Conservation (phyloP, 2,329 filamentous ascomycete species). For the Fusarium armeniacum region DNA sequence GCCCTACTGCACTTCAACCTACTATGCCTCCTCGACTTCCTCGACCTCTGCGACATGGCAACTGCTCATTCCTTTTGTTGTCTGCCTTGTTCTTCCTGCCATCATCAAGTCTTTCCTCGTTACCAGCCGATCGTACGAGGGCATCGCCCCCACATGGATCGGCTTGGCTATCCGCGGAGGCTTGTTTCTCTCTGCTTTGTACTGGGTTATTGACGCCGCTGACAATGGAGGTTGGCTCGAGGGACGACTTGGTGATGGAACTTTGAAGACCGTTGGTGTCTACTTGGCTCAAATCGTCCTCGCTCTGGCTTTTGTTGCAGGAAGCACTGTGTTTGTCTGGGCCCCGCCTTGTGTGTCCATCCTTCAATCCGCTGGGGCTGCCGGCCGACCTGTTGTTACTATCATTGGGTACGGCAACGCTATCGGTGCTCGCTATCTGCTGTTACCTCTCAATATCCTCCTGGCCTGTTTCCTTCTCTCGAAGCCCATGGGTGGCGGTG, state of each 20-base stretch:
- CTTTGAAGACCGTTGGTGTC: slow-evolving; percentile 80
- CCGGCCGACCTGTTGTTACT: slow-evolving; percentile 72
- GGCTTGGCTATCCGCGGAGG: slow-evolving; percentile 82
- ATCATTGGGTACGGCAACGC: slow-evolving; percentile 93
- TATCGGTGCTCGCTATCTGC: slow-evolving; percentile 90
- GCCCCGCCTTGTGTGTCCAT: slow-evolving; percentile 87
- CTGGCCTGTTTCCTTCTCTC: slow-evolving; percentile 83
- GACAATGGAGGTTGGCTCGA: slow-evolving; percentile 88
- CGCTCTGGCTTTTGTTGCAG: slow-evolving; percentile 84
- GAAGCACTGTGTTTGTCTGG: slow-evolving; percentile 87
- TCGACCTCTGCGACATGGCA: slow-evolving; percentile 96
- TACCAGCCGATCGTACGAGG: slow-evolving; percentile 88
- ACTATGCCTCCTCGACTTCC: slow-evolving; percentile 91
- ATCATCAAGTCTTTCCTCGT: slow-evolving; percentile 84
- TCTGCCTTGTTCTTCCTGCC: slow-evolving; percentile 78
- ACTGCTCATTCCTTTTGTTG: slow-evolving; percentile 81
- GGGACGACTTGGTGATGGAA: slow-evolving; percentile 64
- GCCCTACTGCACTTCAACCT: slow-evolving; percentile 95
- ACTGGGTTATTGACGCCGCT: slow-evolving; percentile 91
- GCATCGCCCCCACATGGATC: slow-evolving; percentile 87
- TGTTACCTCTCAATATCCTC: slow-evolving; percentile 84
- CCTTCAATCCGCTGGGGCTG: slow-evolving; percentile 62
- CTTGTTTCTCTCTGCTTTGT: slow-evolving; percentile 80
- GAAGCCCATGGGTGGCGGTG: slow-evolving; percentile 93
- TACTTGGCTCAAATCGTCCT: slow-evolving; percentile 85